Evolutionary conservation across 1,139 yeast species (phyloP), one percentile per base, ranked within the genome.

Genomic region (Pichia sp.): DNA sequence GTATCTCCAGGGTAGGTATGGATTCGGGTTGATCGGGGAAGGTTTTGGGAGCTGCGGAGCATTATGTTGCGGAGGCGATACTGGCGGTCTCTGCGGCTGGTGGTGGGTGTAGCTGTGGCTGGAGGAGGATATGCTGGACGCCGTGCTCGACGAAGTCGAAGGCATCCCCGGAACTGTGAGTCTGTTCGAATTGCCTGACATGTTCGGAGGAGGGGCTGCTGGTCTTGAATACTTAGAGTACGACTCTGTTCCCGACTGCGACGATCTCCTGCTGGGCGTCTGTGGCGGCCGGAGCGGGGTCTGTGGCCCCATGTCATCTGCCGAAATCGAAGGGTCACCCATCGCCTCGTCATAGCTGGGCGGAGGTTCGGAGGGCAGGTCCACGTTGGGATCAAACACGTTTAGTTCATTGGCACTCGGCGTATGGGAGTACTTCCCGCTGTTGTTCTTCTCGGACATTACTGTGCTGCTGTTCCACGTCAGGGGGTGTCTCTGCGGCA

Each of bases 1-100:
- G 64, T 87, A 89, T 51, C 70, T 70, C 78, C 89, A 87, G 0
- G 95, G 95, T 4, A 86, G 72, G 16, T 64, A 63, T 4, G 67
- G 58, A 57, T 75, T 75, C 12, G 60, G 60, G 24, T 57, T 55
- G n/a, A 55, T 50, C 16, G 57, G 58, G 4, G 63, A 49, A 14
- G 59, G 56, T 42, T 47, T 46, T 4, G 55, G 55, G 10, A 51
- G 41, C 17, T 42, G 16, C n/a, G 46, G 6, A 10, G 31, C 6
- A 16, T 24, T 48, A 3, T 38, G 31, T n/a, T 24, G 34, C 2
- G 16, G 50, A 20, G 43, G 34, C 2, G 41, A 5, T 20, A n/a
- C 16, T 6, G 41, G 17, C 8, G 17, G 41, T n/a, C 17, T 38
- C 17, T n/a, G 51, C 31, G 30, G 52, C n/a, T 34, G 46, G 50